Base-by-base conservation (phyloP, 768 basidiomycete genomes). In the Phylloporus arenicola region DNA sequence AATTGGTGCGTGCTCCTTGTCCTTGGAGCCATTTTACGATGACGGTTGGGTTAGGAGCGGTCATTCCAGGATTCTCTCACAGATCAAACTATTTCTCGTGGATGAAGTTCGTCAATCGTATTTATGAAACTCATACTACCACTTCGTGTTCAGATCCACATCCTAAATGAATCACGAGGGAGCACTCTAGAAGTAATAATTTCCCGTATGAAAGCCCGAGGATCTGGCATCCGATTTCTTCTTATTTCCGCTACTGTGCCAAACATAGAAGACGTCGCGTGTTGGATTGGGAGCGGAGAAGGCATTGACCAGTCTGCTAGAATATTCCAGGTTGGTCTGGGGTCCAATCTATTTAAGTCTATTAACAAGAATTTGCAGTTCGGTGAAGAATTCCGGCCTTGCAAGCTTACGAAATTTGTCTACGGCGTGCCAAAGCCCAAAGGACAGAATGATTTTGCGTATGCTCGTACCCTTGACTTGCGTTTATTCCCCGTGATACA, bases 101-200 rank as follows among this genome's bases (percentile, higher is more conserved):
- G 92, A 96, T 57, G 92, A 95, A 71, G 92, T 89, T 49, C 44
- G 70, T 50, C 6, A 22, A 19, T 33, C 20, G 24, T 10, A 19
- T 44, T 46, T 4, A 11, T 24, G 16, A 49, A 31, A 30, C 35
- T 16, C 16, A 2, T 1, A 11, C 20, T 16, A 12, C 20, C 22
- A 34, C 27, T 12, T 43, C 40, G 16, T 33, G 8, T 20, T 12
- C 53, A 98, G 88, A 89, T 97, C 2, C 95, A 99, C 62, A 83
- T 95, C 49, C 76, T 99, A 17, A 88, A 91, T 45, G 96, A 98
- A 68, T 74, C 76, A 20, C 81, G 96, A 30, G 96, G 96, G 17
- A 88, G 92, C 48, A 92, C 88, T 1, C 75, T 99, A 3, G 96
- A 99, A 71, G 95, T 95, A 16, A 81, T 98, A n/a, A 76, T 94